Base-by-base conservation (phyloP, 1,139 yeast genomes). In the Suhomyces maxii region DNA sequence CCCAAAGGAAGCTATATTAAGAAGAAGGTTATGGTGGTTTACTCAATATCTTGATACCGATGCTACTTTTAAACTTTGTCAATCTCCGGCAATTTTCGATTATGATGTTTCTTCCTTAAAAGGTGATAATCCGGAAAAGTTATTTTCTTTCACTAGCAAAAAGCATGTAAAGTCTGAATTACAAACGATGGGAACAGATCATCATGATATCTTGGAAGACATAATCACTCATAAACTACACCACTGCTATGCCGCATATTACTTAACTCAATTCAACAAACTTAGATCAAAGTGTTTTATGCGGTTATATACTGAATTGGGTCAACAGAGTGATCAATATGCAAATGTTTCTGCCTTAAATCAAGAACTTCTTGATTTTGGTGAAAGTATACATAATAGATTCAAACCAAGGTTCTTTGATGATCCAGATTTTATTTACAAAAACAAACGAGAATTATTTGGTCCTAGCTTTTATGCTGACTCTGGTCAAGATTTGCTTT, bases 1-100 rank as follows among this genome's bases (percentile, higher is more conserved):
- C 0, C 53, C 53, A 0, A 65, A 59, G 3, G 85, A 80, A 37
- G 67, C 67, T 5, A 52, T 59, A 4, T 60, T 64, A 8, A 65
- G 81, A 31, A 64, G 78, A 36, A 59, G 63, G 9, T 48, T 83
- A 2, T 86, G 86, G 82, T 79, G 84, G 81, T 51, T 66, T 34
- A 75, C 85, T 47, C 82, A 79, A 53, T 61, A 66, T 37, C 58
- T 73, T 39, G 91, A 86, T 57, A 74, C 76, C 52, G 83, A 79
- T 36, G 56, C 73, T 30, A 77, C 85, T 44, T 66, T 80, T 54
- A 74, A 81, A 50, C 60, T 73, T 36, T 89, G 90, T 4, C 77
- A 80, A 48, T 82, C 89, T 1, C 86, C 89, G 0, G 56, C 76
- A 25, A 71, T 84, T 18, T 70, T 75, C 53, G 78, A 71, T 36